Evolutionary conservation across 2,329 filamentous ascomycete genomes (phyloP), one percentile per base, ranked within the genome.

Genomic region (Neopestalotiopsis clavispora): DNA sequence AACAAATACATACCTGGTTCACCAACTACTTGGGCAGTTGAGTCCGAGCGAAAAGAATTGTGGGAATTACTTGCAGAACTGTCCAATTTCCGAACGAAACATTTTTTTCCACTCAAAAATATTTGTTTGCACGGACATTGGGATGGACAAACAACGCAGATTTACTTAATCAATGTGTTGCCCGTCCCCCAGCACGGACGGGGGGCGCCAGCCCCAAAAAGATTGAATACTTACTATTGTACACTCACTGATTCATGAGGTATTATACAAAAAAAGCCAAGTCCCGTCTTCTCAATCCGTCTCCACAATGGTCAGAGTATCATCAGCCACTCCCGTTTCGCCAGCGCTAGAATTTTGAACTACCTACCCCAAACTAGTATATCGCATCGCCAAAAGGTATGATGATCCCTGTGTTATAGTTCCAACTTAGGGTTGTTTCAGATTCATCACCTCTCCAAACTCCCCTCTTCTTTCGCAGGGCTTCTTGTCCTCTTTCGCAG

Each of bases 381-480:
- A 52, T 38, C 45, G 20, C 23, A 28, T 28, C 23, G 23, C 23
- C 23, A 52, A 10, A 52, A 38, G 59, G 23, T 28, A 28, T 28
- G 23, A 28, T 28, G 23, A 62, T 20, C 59, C 59, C 59, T 40
- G 28, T 34, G 30, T 62, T 40, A 62, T 20, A 12, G 13, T 49
- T 13, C 34, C 61, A 23, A 34, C 34, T 30, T 64, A 52, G 61
- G 23, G 61, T 52, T 30, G 61, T 64, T 64, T 64, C 61, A 64
- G 38, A 64, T 64, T 45, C 40, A 64, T 38, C 7, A 64, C 61
- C 28, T 10, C 42, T 20, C 61, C 10, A 38, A 7, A 10, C 34
- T 38, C 34, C 10, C 38, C 34, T 34, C 23, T 17, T n/a, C 9
- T 10, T 38, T n/a, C 23, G 23, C 23, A 3, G 23, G 23, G 23